Percentiles rank a stretch among this genome's conserved stretches.
phyloP scores from a whole-genome alignment of 108 stramenopile genomes.

The Hondaea fermentalgiana region DNA sequence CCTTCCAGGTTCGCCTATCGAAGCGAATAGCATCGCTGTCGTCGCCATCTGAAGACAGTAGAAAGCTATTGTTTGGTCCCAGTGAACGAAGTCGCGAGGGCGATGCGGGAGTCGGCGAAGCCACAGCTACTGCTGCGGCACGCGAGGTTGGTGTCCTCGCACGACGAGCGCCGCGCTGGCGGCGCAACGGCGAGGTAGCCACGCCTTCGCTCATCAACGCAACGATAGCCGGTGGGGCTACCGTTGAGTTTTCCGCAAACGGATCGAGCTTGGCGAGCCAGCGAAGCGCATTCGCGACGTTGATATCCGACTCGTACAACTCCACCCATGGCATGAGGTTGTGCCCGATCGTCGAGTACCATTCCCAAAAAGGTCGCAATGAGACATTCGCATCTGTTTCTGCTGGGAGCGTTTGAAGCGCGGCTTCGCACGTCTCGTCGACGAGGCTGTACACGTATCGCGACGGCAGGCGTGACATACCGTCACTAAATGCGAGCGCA shows the following conservation, averaged over 20 bases:
- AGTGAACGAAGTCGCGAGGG: no score
- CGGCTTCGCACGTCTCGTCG: background rate
- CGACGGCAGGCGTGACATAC: background rate
- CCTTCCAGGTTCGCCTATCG: no score
- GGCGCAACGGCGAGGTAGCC: background rate
- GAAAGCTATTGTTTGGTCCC: no score
- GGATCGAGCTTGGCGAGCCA: background rate
- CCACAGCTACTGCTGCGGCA: no score
- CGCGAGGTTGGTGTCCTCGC: background rate
- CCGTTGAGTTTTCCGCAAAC: background rate
- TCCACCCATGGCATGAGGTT: slow-evolving; percentile 13
- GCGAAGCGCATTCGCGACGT: background rate
- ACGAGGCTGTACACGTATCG: slow-evolving; percentile 13
- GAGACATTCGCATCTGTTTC: background rate
- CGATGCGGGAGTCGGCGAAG: no score
- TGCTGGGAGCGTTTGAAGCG: background rate
- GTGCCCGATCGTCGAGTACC: background rate
- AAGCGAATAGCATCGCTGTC: no score
- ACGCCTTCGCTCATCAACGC: slow-evolving; percentile 21
- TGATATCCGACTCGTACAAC: background rate
- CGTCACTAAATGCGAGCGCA: background rate
- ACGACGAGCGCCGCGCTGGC: background rate
- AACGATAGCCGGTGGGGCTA: background rate
- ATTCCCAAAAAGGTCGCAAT: background rate
- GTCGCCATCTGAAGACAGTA: no score